Evolutionary conservation across 192 early-diverging fungal genomes (phyloP).

Genomic region (Gonapodya prolifera): DNA sequence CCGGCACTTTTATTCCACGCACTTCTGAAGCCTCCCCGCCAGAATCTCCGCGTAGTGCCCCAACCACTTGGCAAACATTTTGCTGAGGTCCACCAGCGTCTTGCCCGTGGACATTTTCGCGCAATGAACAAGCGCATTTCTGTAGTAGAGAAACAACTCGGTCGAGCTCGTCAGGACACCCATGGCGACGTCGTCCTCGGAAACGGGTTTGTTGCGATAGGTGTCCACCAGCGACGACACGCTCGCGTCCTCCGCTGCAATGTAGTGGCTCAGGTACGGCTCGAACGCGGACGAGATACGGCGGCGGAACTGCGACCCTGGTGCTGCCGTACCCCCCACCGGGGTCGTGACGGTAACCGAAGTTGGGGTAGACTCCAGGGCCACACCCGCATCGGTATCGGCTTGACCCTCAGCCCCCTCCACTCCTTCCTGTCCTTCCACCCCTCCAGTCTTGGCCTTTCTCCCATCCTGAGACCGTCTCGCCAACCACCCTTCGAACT

Average conservation of each 20-base stretch:
- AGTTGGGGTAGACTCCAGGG: not conserved
- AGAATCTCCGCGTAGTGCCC: conserved; percentile 68
- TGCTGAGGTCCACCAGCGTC: conserved; percentile 73
- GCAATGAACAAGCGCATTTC: conserved; percentile 74
- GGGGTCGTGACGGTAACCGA: not conserved
- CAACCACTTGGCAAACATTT: conserved; percentile 70
- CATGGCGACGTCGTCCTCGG: conserved; percentile 40
- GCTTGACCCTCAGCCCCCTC: conserved; percentile 11
- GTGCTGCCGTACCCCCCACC: not conserved
- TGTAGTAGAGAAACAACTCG: conserved; percentile 84
- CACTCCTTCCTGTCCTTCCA: conserved; percentile 76
- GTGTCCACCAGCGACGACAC: conserved; percentile 45
- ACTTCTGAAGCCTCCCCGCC: conserved; percentile 54
- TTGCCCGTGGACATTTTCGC: conserved; percentile 71
- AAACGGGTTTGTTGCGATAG: conserved; percentile 25
- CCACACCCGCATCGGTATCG: not conserved
- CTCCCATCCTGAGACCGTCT: conserved; percentile 45
- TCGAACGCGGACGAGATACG: conserved; percentile 75
- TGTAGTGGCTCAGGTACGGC: conserved; percentile 78
- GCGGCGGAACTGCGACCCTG: conserved; percentile 47
- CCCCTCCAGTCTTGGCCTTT: conserved; percentile 59
- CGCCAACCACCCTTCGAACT: conserved; percentile 54
- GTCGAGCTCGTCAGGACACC: conserved; percentile 75
- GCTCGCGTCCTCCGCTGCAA: conserved; percentile 72
- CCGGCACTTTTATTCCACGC: conserved; percentile 7